phyloP scores from a whole-genome alignment of 306 rosid genomes.

The Coriaria nepalensis region DNA sequence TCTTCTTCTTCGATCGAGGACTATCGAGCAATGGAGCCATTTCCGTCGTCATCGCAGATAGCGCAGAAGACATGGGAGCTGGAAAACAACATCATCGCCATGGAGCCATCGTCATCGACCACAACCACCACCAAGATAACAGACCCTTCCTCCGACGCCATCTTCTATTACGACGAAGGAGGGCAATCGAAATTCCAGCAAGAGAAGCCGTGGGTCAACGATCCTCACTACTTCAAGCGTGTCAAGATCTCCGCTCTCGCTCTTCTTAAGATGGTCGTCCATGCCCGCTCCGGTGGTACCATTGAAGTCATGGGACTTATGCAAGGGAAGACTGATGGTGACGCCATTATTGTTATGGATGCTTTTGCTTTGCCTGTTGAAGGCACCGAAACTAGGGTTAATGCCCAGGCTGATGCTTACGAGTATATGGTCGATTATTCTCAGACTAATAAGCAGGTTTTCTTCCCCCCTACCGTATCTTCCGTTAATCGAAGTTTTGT shows the following conservation, averaged over 20 bases:
- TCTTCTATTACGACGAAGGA: constrained; percentile 77
- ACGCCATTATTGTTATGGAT: constrained; percentile 86
- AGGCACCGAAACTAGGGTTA: constrained; percentile 96
- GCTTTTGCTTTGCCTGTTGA: constrained; percentile 92
- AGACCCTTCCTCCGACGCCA: constrained; percentile 57
- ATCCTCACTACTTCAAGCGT: constrained; percentile 91
- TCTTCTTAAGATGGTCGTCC: constrained; percentile 93
- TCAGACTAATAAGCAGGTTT: constrained; percentile 86
- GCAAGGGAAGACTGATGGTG: constrained; percentile 93
- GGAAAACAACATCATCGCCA: constrained; percentile 67
- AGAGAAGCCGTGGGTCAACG: constrained; percentile 76
- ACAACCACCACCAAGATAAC: constrained; percentile 14
- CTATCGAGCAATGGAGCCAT: constrained; percentile 28
- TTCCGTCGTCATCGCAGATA: constrained; percentile 28
- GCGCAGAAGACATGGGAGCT: constrained; percentile 94
- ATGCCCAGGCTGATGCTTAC: constrained; percentile 97
- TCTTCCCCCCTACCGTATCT: neutral
- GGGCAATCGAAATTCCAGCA: constrained; percentile 62
- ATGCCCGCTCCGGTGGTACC: constrained; percentile 94
- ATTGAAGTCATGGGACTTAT: constrained; percentile 97
- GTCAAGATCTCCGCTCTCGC: constrained; percentile 97
- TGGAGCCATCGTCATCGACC: constrained; percentile 42
- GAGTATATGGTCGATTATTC: constrained; percentile 96
- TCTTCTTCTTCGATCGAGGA: neutral
- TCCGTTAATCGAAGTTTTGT: neutral